Evolutionary conservation across 2,329 filamentous ascomycete species (phyloP).

Genomic region (Clarireedia paspali): DNA sequence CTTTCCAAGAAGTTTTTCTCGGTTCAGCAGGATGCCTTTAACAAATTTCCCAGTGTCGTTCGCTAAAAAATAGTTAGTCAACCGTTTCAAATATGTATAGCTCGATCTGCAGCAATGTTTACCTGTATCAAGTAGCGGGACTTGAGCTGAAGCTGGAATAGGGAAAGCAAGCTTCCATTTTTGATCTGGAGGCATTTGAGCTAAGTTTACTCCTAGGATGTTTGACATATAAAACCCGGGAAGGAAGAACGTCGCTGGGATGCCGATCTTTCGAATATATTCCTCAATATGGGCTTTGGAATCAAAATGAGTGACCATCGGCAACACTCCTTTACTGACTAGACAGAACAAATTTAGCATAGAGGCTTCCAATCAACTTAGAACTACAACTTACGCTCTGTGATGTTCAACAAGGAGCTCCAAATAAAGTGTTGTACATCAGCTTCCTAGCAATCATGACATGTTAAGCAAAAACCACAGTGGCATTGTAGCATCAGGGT

Average conservation of each 20-base stretch:
- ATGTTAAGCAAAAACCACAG: not conserved
- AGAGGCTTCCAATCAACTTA: not conserved
- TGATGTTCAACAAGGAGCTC: conserved; percentile 36
- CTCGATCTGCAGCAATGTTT: not conserved
- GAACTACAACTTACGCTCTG: conserved; percentile 28
- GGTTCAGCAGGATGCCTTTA: conserved; percentile 27
- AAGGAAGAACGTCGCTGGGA: conserved; percentile 41
- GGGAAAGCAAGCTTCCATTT: conserved; percentile 26
- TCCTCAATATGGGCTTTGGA: conserved; percentile 34
- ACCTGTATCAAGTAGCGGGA: conserved; percentile 30
- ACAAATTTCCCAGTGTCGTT: conserved; percentile 31
- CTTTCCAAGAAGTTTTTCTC: conserved; percentile 35
- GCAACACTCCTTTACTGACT: conserved; percentile 35
- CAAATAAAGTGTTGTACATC: conserved; percentile 40
- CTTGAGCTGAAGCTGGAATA: conserved; percentile 24
- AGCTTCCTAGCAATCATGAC: conserved; percentile 25
- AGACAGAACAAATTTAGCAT: not conserved
- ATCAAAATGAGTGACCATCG: conserved; percentile 33
- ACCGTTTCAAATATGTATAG: too few relatives aligned
- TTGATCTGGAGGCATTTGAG: conserved; percentile 23
- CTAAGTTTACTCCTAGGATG: conserved; percentile 26
- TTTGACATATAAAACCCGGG: conserved; percentile 47
- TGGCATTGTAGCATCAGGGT: conserved; percentile 7
- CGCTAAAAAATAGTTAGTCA: conserved; percentile 2
- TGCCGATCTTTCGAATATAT: conserved; percentile 29